Evolutionary conservation across 257 asterid genomes (phyloP), one percentile per base, ranked within the genome.

Genomic region (Nicotiana obtusifolia): DNA sequence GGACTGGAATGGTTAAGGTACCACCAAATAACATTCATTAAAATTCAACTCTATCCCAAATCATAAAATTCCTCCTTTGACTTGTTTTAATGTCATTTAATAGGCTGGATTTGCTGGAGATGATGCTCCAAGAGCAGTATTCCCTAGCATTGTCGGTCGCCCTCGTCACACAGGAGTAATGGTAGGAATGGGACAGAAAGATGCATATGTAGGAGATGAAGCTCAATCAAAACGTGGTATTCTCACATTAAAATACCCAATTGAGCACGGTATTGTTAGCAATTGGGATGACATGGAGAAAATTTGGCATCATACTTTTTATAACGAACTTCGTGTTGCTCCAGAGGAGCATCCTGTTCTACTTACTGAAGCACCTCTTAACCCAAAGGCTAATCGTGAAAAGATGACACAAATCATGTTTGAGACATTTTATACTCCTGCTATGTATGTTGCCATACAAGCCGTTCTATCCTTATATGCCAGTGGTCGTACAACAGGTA

Each of bases 261-360:
- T 87, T 76, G 86, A 87, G 85, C 89, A 84, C n/a, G 89, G 89
- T 19, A 87, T 87, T 61, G 89, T 87, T 77, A 87, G 56, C 83
- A 87, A 84, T 30, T 87, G 89, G 89, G 89, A 87, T 68, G 89
- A 87, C 83, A 87, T 87, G 89, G 89, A 86, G 84, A 83, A 86
- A 31, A 86, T 86, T 76, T 86, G 81, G 81, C 81, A 77, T 54
- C 81, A 77, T 22, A 77, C 81, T 3, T 77, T 77, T 77, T 77
- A 77, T 20, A n/a, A 77, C 17, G 87, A 84, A 11, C 87, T 84
- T 33, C 87, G 85, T 78, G 87, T 85, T 2, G 89, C 87, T 1
- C 87, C 89, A 15, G 89, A 87, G 54, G 87, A 84, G 75, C 87
- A 87, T 76, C 89, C 89, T 8, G 81, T 87, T 61, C 56, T 87